Conservation (phyloP, 208 protist genomes). For the Acanthamoeba lenticulata region DNA sequence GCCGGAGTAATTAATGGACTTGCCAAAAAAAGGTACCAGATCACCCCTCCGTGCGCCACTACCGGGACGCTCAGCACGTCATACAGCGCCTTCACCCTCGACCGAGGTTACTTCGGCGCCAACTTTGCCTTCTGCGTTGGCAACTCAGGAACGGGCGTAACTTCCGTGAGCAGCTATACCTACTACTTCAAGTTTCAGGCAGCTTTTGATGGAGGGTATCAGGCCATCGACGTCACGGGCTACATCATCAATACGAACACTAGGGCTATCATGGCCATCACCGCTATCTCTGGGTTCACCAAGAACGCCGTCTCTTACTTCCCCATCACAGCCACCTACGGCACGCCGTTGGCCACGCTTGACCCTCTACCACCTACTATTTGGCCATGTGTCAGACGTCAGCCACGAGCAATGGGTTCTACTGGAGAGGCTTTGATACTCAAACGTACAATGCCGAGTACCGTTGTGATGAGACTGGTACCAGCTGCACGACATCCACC, state of each 20-base stretch:
- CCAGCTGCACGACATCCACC: background rate
- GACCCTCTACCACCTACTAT: background rate
- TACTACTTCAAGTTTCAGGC: background rate
- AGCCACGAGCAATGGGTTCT: background rate
- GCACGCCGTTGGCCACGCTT: background rate
- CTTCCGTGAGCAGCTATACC: background rate
- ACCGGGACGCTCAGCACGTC: background rate
- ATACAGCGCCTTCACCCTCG: background rate
- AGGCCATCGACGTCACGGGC: background rate
- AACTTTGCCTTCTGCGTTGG: background rate
- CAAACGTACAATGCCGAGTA: background rate
- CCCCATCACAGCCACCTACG: background rate
- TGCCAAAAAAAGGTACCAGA: no score
- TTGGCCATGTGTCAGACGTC: background rate
- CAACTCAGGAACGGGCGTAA: background rate
- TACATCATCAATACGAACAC: background rate
- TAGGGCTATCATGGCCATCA: background rate
- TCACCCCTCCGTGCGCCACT: background rate
- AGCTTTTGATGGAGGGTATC: background rate
- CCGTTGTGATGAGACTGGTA: background rate
- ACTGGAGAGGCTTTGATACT: background rate
- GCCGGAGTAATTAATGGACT: no score
- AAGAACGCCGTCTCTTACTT: background rate
- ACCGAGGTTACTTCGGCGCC: background rate
- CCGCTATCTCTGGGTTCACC: background rate